Percentiles rank a stretch among this genome's conserved stretches.
Evolutionary conservation across 176 grass and related monocot genomes (phyloP).

Genomic region (Phyllostachys edulis): DNA sequence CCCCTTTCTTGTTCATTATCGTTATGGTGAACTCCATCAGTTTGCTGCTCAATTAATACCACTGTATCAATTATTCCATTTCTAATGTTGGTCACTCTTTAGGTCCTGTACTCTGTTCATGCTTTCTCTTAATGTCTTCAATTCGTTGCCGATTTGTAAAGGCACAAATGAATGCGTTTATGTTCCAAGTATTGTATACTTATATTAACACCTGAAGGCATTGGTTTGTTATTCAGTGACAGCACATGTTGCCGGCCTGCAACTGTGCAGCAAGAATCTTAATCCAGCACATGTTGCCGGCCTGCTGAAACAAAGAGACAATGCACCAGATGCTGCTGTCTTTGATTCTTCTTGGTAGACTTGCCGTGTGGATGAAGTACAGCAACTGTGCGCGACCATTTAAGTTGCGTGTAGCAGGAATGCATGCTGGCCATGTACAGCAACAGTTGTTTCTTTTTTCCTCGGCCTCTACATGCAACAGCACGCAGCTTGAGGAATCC

Average conservation of each 20-base stretch:
- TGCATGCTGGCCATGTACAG: not conserved
- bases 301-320: not conserved
- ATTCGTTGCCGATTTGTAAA: not conserved
- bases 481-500: not conserved
- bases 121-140: not conserved
- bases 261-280: not conserved
- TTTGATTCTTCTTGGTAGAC: not conserved
- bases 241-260: not conserved
- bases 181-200: not conserved
- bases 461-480: not conserved
- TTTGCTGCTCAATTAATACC: not conserved
- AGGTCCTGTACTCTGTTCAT: not conserved
- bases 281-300: not conserved
- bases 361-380: not conserved
- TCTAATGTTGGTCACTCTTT: not conserved
- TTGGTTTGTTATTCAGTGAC: not conserved
- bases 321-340: not conserved
- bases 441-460: not conserved
- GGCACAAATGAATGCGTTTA: not conserved
- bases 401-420: not conserved
- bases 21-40: not conserved
- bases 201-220: not conserved
- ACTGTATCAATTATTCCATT: not conserved
- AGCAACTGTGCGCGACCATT: not conserved
- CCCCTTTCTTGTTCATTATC: not conserved